These are phyloP conservation scores for Paramecium octaurelia DNA, from an alignment of 73 alveolate genomes.

Conservation along the genomic window DNA sequence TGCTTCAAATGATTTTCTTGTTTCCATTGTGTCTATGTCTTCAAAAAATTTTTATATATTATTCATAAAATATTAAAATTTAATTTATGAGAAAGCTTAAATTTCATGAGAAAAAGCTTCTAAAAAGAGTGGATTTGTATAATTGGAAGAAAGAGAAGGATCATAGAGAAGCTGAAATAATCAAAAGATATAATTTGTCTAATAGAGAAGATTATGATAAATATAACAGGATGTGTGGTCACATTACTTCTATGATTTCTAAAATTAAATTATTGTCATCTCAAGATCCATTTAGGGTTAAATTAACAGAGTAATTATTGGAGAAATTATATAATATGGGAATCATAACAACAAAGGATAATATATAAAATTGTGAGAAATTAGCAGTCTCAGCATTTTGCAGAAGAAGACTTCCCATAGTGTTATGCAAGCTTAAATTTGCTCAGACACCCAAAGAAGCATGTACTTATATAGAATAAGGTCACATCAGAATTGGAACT, in stretches of 20 bases:
- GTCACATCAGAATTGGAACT: constrained; percentile 97
- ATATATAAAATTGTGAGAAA: constrained; percentile 84
- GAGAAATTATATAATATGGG: constrained; percentile 93
- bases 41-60: background rate
- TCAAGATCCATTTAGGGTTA: constrained; percentile 92
- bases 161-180: constrained; percentile 86
- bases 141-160: constrained; percentile 96
- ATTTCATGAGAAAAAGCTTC: constrained; percentile 97
- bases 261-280: constrained; percentile 84
- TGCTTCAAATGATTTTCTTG: background rate
- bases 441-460: constrained; percentile 92
- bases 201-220: constrained; percentile 96
- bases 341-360: constrained; percentile 75
- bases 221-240: constrained; percentile 94
- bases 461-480: constrained; percentile 76
- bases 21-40: background rate
- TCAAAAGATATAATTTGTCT: constrained; percentile 93
- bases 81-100: constrained; percentile 96
- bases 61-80: background rate
- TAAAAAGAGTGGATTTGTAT: constrained; percentile 95
- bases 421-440: constrained; percentile 88
- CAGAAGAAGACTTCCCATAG: constrained; percentile 97
- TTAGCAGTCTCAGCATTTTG: constrained; percentile 93
- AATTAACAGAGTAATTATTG: constrained; percentile 92
- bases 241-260: constrained; percentile 85